Percentiles rank a stretch among this genome's conserved stretches.
Conservation (phyloP, 352 stramenopile species). For the Phytophthora melonis region DNA sequence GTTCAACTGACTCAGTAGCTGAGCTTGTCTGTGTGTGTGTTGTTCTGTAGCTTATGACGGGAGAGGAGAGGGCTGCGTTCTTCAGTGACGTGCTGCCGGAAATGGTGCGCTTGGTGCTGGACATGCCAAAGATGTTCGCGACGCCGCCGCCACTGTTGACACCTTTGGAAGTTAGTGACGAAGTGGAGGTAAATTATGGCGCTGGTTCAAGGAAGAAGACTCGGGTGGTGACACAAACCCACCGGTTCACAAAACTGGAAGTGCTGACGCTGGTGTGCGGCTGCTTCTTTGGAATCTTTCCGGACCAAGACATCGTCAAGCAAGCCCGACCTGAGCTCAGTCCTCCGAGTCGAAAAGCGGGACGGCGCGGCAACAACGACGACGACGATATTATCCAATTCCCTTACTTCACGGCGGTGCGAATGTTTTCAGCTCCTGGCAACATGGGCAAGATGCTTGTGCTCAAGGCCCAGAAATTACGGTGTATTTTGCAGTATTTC, state of each 20-base stretch:
- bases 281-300: conserved; percentile 76
- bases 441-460: conserved; percentile 33
- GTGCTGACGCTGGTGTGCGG: conserved; percentile 55
- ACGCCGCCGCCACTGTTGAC: conserved; percentile 49
- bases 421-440: conserved; percentile 45
- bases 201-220: background rate
- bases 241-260: conserved; percentile 58
- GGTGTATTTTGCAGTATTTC: conserved; percentile 80
- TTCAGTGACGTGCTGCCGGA: conserved; percentile 59
- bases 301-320: conserved; percentile 48
- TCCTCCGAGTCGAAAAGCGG: conserved; percentile 13
- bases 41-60: conserved; percentile 49
- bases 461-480: conserved; percentile 75
- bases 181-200: background rate
- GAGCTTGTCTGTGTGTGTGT: background rate
- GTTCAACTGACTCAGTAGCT: too few relatives aligned
- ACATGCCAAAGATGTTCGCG: conserved; percentile 61
- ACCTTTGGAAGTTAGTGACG: conserved; percentile 23
- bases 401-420: conserved; percentile 58
- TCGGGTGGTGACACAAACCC: conserved; percentile 33
- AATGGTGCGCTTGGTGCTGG: conserved; percentile 57
- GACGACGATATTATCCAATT: conserved; percentile 46
- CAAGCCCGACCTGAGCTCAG: conserved; percentile 3
- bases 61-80: conserved; percentile 39
- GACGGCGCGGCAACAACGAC: conserved; percentile 6